These are phyloP conservation scores for Triangularia verruculosa DNA, from an alignment of 2,329 filamentous ascomycete genomes.

Conservation along the genomic window DNA sequence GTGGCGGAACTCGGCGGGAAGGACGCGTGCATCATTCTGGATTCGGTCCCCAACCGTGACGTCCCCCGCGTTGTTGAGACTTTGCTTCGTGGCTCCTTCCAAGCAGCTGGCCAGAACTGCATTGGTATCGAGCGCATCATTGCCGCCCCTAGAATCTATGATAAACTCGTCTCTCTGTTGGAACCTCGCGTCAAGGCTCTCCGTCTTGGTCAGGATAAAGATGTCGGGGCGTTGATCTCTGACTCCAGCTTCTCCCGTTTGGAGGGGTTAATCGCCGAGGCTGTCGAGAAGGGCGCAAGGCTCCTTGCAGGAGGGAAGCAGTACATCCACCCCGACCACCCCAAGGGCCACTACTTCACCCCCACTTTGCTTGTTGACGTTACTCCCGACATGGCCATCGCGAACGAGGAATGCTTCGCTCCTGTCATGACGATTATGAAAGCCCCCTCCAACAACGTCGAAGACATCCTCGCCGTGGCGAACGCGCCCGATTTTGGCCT, in stretches of 20 bases:
- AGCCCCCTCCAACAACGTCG: constrained; percentile 56
- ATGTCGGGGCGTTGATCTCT: constrained; percentile 90
- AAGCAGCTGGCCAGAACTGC: constrained; percentile 95
- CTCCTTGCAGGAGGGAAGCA: constrained; percentile 78
- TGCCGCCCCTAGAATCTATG: constrained; percentile 72
- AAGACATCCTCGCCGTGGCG: constrained; percentile 69
- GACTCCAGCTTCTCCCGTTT: constrained; percentile 70
- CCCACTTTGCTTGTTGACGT: constrained; percentile 93
- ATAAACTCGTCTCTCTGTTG: constrained; percentile 66
- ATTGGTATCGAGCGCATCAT: constrained; percentile 95
- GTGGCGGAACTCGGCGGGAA: constrained; percentile 93
- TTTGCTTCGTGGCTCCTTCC: constrained; percentile 88
- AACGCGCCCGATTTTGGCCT: constrained; percentile 85
- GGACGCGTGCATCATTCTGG: constrained; percentile 85
- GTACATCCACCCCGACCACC: constrained; percentile 67
- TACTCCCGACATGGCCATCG: constrained; percentile 78
- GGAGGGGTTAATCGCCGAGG: constrained; percentile 72
- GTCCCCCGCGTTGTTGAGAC: constrained; percentile 74
- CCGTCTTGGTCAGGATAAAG: constrained; percentile 71
- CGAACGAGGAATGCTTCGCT: constrained; percentile 88
- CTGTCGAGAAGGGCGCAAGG: constrained; percentile 73
- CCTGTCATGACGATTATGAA: constrained; percentile 86
- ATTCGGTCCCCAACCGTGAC: constrained; percentile 62
- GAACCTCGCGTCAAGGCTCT: constrained; percentile 71
- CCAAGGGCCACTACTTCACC: constrained; percentile 83